A percentile compares a stretch with the other conserved stretches of the same genome.
Evolutionary conservation across 352 stramenopile species (phyloP).

Genomic region (Globisporangium camurandrum): DNA sequence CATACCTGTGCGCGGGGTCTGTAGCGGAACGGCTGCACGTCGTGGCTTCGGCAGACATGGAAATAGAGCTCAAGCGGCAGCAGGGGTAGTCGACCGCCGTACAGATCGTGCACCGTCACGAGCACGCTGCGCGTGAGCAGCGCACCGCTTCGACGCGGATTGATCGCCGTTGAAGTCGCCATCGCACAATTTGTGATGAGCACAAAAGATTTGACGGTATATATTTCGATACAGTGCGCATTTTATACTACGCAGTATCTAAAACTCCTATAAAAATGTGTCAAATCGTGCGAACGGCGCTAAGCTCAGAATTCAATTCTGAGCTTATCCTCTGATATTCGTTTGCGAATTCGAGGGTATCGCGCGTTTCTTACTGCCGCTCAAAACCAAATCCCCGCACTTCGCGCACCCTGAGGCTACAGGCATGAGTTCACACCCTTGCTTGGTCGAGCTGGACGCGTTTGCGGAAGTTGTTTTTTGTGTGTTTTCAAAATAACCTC

Average conservation of each 20-base stretch:
- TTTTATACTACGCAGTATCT: too few species aligned
- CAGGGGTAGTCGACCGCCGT: conserved; percentile 32
- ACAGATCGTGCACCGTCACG: conserved; percentile 63
- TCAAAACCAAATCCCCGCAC: not conserved
- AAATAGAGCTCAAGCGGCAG: conserved; percentile 45
- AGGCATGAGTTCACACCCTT: too few species aligned
- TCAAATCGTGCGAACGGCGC: too few species aligned
- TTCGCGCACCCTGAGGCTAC: too few species aligned
- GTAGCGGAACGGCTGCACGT: conserved; percentile 47
- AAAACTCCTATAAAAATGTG: too few species aligned
- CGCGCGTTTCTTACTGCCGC: not conserved
- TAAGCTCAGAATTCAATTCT: too few species aligned
- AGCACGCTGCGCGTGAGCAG: conserved; percentile 42
- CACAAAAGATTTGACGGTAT: too few species aligned
- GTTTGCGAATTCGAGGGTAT: too few species aligned
- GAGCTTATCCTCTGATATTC: too few species aligned
- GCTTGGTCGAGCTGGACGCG: too few species aligned
- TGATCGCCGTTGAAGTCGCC: conserved; percentile 35
- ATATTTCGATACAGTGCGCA: too few species aligned
- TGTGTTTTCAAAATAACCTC: not conserved
- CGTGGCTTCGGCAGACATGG: conserved; percentile 20
- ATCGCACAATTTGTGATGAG: too few species aligned
- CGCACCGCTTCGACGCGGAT: conserved; percentile 28
- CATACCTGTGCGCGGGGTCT: conserved; percentile 35
- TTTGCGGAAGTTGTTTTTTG: not conserved